Evolutionary conservation across 192 early-diverging fungal genomes (phyloP), one percentile per base, ranked within the genome.

Genomic region (Coemansia sp.): DNA sequence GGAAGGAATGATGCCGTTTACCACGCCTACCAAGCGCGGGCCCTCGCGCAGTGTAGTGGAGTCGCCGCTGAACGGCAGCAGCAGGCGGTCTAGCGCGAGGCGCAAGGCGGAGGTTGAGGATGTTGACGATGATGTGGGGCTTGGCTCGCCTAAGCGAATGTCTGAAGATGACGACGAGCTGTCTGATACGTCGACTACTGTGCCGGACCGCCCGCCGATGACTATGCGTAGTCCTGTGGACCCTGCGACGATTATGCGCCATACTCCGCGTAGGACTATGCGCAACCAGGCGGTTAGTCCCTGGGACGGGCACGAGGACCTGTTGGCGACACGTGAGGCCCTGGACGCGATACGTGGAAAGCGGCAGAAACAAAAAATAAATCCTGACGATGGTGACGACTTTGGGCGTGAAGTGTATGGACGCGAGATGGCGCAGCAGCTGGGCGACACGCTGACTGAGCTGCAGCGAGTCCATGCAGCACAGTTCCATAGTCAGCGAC

Each of bases 171-270:
- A 63, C 8, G 74, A 53, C 10, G 62, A 60, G 43, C 49, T 82
- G 50, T 82, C 80, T 28, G 80, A 82, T 17, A 70, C 80, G 7
- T 75, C 75, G 39, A 82, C 80, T 0, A 82, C 79, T 1, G 74
- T 82, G 19, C 79, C 74, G 0, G 16, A 47, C 50, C 8, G 49
- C 64, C 38, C 19, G 19, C 47, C 13, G 39, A 66, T 66, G 17
- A 2, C 50, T 10, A 67, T 69, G 61, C 73, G 78, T 9, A 67
- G 68, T 23, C 77, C 77, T 8, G 19, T 80, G 3, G 66, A 67
- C 7, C 72, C 77, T 1, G 69, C 69, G 21, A 66, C 62, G 46
- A 64, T 76, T 21, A 43, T 46, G 52, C 16, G 66, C 14, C 33
- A 32, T 3, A 53, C 47, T 19, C 37, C 50, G 28, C 26, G 64